Percentiles rank a stretch among this genome's conserved stretches.
Evolutionary conservation across 2,329 filamentous ascomycete genomes (phyloP).

Genomic region (Bimuria novae-zelandiae): DNA sequence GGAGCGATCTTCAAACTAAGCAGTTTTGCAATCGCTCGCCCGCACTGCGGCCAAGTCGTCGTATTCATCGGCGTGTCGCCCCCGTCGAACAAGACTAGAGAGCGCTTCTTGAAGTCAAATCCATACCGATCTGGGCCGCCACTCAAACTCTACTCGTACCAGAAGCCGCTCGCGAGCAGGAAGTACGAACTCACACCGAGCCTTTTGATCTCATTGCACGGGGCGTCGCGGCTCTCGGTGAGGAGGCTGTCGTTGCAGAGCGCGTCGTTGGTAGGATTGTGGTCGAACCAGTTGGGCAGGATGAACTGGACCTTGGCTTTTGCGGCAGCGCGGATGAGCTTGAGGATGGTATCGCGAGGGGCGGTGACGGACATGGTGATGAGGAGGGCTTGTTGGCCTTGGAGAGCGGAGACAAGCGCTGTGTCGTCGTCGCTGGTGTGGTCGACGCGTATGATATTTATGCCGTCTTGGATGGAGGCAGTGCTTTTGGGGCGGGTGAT

Average conservation of each 20-base stretch:
- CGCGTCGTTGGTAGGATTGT: slow-evolving; percentile 27
- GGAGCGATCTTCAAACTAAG: slow-evolving; percentile 36
- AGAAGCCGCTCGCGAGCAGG: slow-evolving; percentile 33
- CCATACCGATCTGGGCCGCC: slow-evolving; percentile 26
- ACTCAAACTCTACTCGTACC: slow-evolving; percentile 27
- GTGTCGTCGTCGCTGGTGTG: slow-evolving; percentile 52
- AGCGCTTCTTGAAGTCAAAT: slow-evolving; percentile 20
- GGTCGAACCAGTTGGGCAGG: slow-evolving; percentile 42
- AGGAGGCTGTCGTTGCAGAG: slow-evolving; percentile 4
- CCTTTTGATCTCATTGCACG: slow-evolving; percentile 20
- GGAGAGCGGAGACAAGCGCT: slow-evolving; percentile 40
- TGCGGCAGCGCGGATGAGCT: slow-evolving; percentile 35
- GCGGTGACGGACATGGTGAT: slow-evolving; percentile 40
- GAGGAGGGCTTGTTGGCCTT: slow-evolving; percentile 45
- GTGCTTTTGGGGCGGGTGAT: slow-evolving; percentile 54
- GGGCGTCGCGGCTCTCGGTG: not conserved
- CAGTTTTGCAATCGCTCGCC: slow-evolving; percentile 37
- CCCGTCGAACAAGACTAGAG: slow-evolving; percentile 15
- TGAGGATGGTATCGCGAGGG: slow-evolving; percentile 27
- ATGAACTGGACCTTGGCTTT: slow-evolving; percentile 43
- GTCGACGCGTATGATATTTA: slow-evolving; percentile 50
- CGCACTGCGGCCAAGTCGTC: slow-evolving; percentile 38
- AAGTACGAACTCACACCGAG: slow-evolving; percentile 19
- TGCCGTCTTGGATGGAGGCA: slow-evolving; percentile 46
- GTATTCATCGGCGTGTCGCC: slow-evolving; percentile 34